These are phyloP conservation scores for Solanum peruvianum DNA, from an alignment of 257 asterid genomes.

Conservation along the genomic window DNA sequence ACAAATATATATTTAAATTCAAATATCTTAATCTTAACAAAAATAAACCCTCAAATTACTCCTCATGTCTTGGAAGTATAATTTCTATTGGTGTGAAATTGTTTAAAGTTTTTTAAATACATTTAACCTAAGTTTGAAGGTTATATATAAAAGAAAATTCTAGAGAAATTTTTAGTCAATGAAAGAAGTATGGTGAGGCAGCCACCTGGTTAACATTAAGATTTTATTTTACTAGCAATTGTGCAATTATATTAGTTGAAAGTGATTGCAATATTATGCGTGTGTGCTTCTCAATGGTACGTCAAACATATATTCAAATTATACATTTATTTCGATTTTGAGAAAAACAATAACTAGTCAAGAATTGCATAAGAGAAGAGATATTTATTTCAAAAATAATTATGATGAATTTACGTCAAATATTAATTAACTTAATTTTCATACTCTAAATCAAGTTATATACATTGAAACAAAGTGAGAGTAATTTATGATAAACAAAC, in stretches of 20 bases:
- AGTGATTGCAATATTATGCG: neutral
- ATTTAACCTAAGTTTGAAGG: neutral
- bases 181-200: neutral
- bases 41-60: neutral
- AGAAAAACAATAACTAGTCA: too few species aligned
- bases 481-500: neutral
- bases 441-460: neutral
- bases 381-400: too few species aligned
- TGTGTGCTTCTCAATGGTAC: neutral
- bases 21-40: neutral
- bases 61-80: neutral
- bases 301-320: neutral
- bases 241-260: neutral
- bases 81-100: neutral
- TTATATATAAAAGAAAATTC: neutral
- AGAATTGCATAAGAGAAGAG: too few species aligned
- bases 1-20: neutral
- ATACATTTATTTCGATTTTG: neutral
- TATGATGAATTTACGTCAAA: neutral
- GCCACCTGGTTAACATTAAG: neutral
- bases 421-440: neutral
- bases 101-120: neutral
- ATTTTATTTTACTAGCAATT: neutral
- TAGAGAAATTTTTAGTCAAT: neutral
- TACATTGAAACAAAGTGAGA: neutral